Percentiles rank a stretch among this genome's conserved stretches.
These are phyloP conservation scores for Gonium pectorale DNA, from an alignment of 139 green algal species.

Conservation along the genomic window DNA sequence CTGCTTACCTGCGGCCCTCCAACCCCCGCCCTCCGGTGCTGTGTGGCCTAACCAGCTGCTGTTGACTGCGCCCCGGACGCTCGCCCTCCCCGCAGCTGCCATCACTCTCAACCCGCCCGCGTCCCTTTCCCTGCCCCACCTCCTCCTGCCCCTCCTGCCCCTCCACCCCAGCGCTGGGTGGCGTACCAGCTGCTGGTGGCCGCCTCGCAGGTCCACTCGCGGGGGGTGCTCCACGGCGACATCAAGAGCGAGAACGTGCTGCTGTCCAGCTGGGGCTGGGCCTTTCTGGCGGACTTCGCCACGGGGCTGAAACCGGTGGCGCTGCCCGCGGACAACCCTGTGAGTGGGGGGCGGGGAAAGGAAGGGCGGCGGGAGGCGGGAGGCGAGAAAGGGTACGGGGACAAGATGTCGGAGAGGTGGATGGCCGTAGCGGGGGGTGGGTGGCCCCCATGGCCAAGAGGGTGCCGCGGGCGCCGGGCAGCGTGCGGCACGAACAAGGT, in stretches of 20 bases:
- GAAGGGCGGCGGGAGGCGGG: not conserved
- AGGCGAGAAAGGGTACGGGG: not conserved
- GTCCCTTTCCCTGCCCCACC: not conserved
- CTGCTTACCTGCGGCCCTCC: too few species aligned
- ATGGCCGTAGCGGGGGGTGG: too few species aligned
- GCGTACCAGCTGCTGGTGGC: conserved; percentile 92
- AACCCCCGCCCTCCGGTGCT: too few species aligned
- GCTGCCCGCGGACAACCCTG: conserved; percentile 95
- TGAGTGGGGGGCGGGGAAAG: conserved; percentile 27
- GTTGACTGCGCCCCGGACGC: too few species aligned
- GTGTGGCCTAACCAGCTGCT: too few species aligned
- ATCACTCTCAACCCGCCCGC: too few species aligned
- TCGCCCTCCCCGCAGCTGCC: too few species aligned
- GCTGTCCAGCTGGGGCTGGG: conserved; percentile 94
- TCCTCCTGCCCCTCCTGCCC: not conserved
- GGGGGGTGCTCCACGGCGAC: conserved; percentile 92
- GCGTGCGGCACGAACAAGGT: too few species aligned
- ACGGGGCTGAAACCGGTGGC: conserved; percentile 90
- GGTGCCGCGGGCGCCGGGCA: too few species aligned
- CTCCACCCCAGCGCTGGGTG: conserved; percentile 83
- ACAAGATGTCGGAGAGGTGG: too few species aligned
- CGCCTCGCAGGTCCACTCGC: conserved; percentile 79
- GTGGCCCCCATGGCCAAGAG: too few species aligned
- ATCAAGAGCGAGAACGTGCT: conserved; percentile 96
- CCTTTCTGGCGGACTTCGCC: conserved; percentile 93